These are phyloP conservation scores for Violaceomyces palustris DNA, from an alignment of 1,284 basidiomycete species.

Conservation along the genomic window DNA sequence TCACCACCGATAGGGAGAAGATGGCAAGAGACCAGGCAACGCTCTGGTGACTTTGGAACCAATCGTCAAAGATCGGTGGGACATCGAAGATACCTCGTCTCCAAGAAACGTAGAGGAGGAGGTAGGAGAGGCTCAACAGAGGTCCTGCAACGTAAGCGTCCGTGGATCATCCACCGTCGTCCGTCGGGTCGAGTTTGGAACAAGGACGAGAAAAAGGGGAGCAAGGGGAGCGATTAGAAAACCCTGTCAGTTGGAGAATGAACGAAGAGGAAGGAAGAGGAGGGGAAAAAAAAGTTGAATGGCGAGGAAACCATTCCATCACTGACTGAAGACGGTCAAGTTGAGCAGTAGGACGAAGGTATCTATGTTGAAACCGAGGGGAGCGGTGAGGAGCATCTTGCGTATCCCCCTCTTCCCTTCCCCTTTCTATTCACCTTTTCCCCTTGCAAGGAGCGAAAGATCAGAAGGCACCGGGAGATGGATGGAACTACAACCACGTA, in stretches of 20 bases:
- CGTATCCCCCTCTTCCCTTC: too few species aligned
- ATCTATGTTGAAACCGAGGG: constrained; percentile 13
- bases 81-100: neutral
- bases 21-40: neutral
- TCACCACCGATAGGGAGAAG: neutral
- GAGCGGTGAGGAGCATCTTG: too few species aligned
- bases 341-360: constrained; percentile 7
- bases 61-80: neutral
- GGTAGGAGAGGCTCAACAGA: constrained; percentile 7
- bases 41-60: neutral
- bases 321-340: constrained; percentile 13
- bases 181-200: too few species aligned
- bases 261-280: neutral
- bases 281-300: neutral
- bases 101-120: neutral
- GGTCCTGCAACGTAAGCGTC: constrained; percentile 9
- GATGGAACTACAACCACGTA: too few species aligned
- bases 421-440: too few species aligned
- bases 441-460: too few species aligned
- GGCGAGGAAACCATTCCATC: neutral
- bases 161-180: too few species aligned
- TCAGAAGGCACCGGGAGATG: too few species aligned
- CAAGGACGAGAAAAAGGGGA: too few species aligned
- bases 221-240: neutral
- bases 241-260: neutral